Base-by-base conservation (phyloP, 495 filamentous ascomycete genomes). In the Daldinia bambusicola region DNA sequence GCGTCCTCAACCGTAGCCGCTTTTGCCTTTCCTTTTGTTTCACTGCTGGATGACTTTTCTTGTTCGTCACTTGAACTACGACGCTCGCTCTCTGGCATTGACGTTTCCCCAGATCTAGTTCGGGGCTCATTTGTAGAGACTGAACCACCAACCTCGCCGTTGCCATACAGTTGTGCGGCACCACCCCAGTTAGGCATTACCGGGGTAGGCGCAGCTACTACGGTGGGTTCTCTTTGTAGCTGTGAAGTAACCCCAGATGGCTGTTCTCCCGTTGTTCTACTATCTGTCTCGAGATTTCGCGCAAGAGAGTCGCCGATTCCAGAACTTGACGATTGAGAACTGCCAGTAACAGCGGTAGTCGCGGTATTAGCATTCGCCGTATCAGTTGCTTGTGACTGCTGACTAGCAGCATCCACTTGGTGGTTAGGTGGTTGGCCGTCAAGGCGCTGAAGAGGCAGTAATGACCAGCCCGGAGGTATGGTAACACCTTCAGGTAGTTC, bases 401-500 rank as follows among this genome's bases (percentile, higher is more conserved):
- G 68, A 32, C 31, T 16, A 34, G 32, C 63, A 14, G 14, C 3
- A 10, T 73, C 66, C 7, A 43, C 40, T 18, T 16, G 41, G 63
- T 71, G 63, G 14, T 9, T 8, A 26, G 62, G 43, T 31, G 67
- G 52, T 32, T 72, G 78, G 12, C 79, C 80, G n/a, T 86, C 82
- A 16, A 87, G 61, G 14, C 89, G 82, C 41, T 90, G 85, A 10
- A 93, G 82, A 58, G 91, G 91, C 36, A 91, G 79, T 31, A 96
- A 76, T 22, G 87, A 89, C 92, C 92, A 96, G 6, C 92, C 92
- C 43, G 85, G 82, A 2, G 93, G 93, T 32, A 96, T 86, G 12
- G 80, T 86, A 13, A 95, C 81, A 8, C 93, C 92, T 41, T 89
- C 86, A 2, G 92, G 92, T 18, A 95, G 81, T 45, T 91, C 87